phyloP scores from a whole-genome alignment of 208 protist species.

The Wallacemonas sp. region DNA sequence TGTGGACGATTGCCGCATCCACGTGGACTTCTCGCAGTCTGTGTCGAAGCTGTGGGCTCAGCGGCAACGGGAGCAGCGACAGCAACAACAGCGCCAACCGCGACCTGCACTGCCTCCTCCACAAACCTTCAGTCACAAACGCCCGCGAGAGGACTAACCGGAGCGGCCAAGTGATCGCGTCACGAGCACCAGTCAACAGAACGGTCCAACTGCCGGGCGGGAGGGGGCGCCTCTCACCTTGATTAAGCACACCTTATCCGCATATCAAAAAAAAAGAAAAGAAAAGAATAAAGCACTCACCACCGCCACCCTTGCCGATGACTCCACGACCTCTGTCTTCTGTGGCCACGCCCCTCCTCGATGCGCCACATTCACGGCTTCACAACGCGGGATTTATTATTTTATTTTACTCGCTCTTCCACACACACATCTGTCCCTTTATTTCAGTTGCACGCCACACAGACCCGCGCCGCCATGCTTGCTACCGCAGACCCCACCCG shows the following conservation, averaged over 20 bases:
- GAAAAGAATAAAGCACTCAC: too few relatives aligned
- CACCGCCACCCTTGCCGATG: too few relatives aligned
- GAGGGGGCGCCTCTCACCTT: too few relatives aligned
- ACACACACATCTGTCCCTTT: background rate
- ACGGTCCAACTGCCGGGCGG: too few relatives aligned
- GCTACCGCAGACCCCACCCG: too few relatives aligned
- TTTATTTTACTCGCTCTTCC: slow-evolving; percentile 1
- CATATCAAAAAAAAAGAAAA: too few relatives aligned
- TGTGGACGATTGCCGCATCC: slow-evolving; percentile 98
- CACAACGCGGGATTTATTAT: background rate
- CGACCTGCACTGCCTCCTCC: too few relatives aligned
- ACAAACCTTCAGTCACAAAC: background rate
- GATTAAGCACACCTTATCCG: too few relatives aligned
- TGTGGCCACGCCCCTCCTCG: background rate
- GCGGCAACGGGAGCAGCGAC: slow-evolving; percentile 48
- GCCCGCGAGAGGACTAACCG: slow-evolving; percentile 9
- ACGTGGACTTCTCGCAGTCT: slow-evolving; percentile 98
- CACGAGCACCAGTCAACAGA: too few relatives aligned
- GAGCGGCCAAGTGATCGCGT: too few relatives aligned
- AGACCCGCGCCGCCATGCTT: too few relatives aligned
- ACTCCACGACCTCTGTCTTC: background rate
- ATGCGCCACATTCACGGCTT: background rate
- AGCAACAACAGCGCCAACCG: background rate
- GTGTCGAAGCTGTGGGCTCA: slow-evolving; percentile 89
- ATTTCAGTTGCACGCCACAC: background rate